Base-by-base conservation (phyloP, 768 basidiomycete species). In the Xanthoconium purpureum region DNA sequence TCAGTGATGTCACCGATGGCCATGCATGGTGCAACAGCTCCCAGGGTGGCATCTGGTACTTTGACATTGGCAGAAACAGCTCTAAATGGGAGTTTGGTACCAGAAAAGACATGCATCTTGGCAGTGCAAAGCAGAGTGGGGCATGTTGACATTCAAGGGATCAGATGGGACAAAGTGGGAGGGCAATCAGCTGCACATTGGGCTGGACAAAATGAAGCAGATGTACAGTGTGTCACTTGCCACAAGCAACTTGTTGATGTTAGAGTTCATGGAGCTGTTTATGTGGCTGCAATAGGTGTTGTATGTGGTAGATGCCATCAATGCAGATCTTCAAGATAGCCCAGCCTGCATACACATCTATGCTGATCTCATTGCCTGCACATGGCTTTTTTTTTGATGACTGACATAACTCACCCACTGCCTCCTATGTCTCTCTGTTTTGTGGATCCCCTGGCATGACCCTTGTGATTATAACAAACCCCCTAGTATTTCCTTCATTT, bases 21-120 rank as follows among this genome's bases (percentile, higher is more conserved):
- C 76, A 88, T n/a, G 83, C 82, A 56, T 94, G 92, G 92, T 81
- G 91, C 65, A 91, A 95, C 62, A 92, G 93, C 0, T 80, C 82
- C 0, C 89, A 87, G 85, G 84, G 84, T 29, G 93, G 92, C 0
- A 75, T 92, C 43, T 81, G 85, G 28, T 94, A 93, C 71, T 94
- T 94, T 65, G 90, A 94, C 58, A 85, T 92, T 59, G 82, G 82
- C 5, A 69, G 70, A 13, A 75, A 70, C 5, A 76, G 80, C 13
- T 77, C 78, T 0, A 86, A 86, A 61, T 89, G 84, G 81, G 87
- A 86, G 55, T 84, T 80, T 71, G 80, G 80, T 11, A 74, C 73
- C 36, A 70, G 71, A 1, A 82, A 84, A 33, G 52, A 73, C 61
- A 35, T 71, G 57, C 55, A 71, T 55, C 66, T 17, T 50, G 66